A percentile compares a stretch with the other conserved stretches of the same genome.
phyloP scores from a whole-genome alignment of 352 stramenopile species.

The Peronospora farinosa region DNA sequence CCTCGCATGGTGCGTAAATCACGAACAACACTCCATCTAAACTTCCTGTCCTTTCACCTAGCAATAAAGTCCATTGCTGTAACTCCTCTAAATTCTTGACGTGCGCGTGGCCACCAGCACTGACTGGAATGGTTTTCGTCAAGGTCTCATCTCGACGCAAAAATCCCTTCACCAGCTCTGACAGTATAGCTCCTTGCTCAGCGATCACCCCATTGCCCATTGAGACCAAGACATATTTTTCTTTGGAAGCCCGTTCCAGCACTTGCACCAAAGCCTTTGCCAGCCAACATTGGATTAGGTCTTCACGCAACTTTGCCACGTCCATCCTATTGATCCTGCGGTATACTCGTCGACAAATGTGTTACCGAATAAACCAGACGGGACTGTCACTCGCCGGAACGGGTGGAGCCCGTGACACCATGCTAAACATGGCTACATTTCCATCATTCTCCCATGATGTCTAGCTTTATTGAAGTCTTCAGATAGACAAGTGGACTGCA shows the following conservation, averaged over 20 bases:
- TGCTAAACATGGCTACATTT: slow-evolving; percentile 26
- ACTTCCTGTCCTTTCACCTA: neutral
- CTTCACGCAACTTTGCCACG: slow-evolving; percentile 15
- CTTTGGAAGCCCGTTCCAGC: slow-evolving; percentile 19
- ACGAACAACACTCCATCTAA: slow-evolving; percentile 13
- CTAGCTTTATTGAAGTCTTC: no score
- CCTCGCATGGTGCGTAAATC: slow-evolving; percentile 17
- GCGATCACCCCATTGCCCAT: slow-evolving; percentile 12
- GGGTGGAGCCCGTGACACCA: slow-evolving; percentile 8
- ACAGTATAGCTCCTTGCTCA: slow-evolving; percentile 14
- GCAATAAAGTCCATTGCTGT: neutral
- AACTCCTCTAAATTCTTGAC: slow-evolving; percentile 9
- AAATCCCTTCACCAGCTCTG: slow-evolving; percentile 11
- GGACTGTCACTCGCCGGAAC: slow-evolving; percentile 23
- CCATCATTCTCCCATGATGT: slow-evolving; percentile 1
- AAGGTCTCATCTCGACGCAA: slow-evolving; percentile 8
- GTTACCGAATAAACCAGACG: slow-evolving; percentile 6
- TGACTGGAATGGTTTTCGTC: neutral
- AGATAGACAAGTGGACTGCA: no score
- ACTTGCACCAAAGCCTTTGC: slow-evolving; percentile 33
- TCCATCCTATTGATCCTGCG: slow-evolving; percentile 19
- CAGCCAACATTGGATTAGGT: slow-evolving; percentile 41
- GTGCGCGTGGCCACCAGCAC: slow-evolving; percentile 6
- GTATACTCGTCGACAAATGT: slow-evolving; percentile 4
- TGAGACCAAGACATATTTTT: slow-evolving; percentile 17